Evolutionary conservation across 2,329 filamentous ascomycete species (phyloP), one percentile per base, ranked within the genome.

Genomic region (Xylariaceae sp.): DNA sequence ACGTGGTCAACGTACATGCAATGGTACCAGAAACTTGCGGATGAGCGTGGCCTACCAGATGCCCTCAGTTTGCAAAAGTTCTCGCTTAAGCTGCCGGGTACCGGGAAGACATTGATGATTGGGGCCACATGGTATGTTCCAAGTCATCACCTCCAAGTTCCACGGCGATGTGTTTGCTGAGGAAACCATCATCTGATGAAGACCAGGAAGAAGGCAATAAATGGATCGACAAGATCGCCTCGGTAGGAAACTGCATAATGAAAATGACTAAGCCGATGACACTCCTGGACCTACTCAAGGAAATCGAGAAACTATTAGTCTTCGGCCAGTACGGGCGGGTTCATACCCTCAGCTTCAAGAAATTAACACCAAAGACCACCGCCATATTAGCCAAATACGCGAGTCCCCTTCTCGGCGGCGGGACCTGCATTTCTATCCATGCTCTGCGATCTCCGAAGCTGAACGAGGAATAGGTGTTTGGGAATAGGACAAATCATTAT

Each of bases 301-400:
- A 54, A 3, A 55, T 57, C 14, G 51, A 59, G 16, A 57, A 51
- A n/a, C 14, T 59, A 13, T 28, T 17, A 39, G 13, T 39, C 36
- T 39, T 17, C 36, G 36, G 36, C 13, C 16, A 39, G 16, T 39
- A 39, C 36, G 36, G 36, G 11, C 36, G 36, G 3, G 36, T 39
- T 11, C 36, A 39, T 17, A 39, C 36, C 16, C 13, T 17, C 36
- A 39, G 36, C 36, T 39, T 39, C 13, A 17, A 39, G 10, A 13
- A 17, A 17, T 39, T 14, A 4, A 39, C 36, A 5, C 16, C 36
- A 13, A 39, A 39, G 36, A 39, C 36, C 13, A 17, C 36, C 4
- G 16, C 36, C 13, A 39, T 17, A 14, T 10, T 39, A 39, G 36
- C 16, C 13, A 39, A 39, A 39, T 17, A 39, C 36, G 11, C 16